Conservation (phyloP, 1,284 basidiomycete species). For the Puccinia horiana region DNA sequence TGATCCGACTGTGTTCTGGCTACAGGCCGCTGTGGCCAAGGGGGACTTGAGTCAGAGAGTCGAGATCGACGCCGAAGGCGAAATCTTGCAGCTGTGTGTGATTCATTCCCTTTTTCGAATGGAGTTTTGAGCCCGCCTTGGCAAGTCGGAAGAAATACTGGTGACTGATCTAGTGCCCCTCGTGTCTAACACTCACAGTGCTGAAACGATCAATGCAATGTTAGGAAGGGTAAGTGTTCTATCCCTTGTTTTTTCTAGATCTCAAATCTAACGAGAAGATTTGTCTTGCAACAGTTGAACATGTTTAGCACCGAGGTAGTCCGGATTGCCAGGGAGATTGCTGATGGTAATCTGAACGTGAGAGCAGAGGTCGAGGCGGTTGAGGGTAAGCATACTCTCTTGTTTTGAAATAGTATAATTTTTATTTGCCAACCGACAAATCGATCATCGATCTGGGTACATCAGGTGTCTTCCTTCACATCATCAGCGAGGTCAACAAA, state of each 20-base stretch:
- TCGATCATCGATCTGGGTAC: neutral
- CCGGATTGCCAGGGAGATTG: conserved; percentile 47
- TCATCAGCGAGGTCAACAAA: conserved; percentile 49
- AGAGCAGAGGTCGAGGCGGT: conserved; percentile 50
- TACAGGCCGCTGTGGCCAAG: conserved; percentile 74
- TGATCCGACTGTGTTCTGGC: too few relatives aligned
- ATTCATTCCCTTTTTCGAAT: neutral
- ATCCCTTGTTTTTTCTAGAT: neutral
- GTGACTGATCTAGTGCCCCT: neutral
- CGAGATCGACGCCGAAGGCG: conserved; percentile 91
- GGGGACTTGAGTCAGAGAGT: conserved; percentile 95
- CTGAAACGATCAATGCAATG: conserved; percentile 50
- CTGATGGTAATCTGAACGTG: conserved; percentile 48
- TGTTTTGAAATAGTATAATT: neutral
- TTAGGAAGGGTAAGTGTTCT: conserved; percentile 36
- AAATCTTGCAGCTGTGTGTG: conserved; percentile 86
- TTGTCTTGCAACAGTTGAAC: conserved; percentile 30
- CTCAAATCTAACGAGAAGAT: neutral
- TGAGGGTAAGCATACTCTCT: conserved; percentile 28
- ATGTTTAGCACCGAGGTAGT: conserved; percentile 50
- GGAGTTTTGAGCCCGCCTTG: neutral
- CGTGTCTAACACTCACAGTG: neutral
- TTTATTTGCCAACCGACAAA: neutral
- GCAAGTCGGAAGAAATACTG: neutral
- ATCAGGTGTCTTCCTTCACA: conserved; percentile 46